phyloP scores from a whole-genome alignment of 1,139 yeast species.

The Diutina ranongensis region DNA sequence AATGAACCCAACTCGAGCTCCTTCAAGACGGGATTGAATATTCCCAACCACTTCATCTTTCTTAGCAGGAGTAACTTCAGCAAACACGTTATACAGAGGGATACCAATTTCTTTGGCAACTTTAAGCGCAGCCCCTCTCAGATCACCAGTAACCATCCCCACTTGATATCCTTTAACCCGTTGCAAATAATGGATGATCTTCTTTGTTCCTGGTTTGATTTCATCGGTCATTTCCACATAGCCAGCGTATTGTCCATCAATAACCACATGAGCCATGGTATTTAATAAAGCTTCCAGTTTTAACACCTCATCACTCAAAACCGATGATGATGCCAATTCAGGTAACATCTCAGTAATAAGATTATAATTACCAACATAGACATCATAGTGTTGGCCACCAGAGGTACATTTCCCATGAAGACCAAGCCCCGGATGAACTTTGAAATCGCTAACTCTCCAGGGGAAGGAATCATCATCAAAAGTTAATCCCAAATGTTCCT shows the following conservation, averaged over 20 bases:
- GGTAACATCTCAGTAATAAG: constrained; percentile 21
- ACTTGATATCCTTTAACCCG: constrained; percentile 42
- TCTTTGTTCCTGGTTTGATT: constrained; percentile 54
- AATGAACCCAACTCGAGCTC: constrained; percentile 60
- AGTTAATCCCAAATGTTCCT: constrained; percentile 15
- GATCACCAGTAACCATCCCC: constrained; percentile 93
- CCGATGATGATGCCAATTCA: not conserved
- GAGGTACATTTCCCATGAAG: constrained; percentile 25
- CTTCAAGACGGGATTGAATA: constrained; percentile 32
- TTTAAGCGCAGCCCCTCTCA: constrained; percentile 45
- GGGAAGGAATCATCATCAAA: constrained; percentile 25
- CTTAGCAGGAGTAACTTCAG: constrained; percentile 68
- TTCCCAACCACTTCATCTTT: constrained; percentile 58
- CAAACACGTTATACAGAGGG: constrained; percentile 49
- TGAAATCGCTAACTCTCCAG: constrained; percentile 27
- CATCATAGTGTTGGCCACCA: constrained; percentile 14
- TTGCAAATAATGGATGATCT: constrained; percentile 46
- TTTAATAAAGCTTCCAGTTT: constrained; percentile 14
- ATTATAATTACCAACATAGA: constrained; percentile 48
- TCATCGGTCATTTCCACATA: constrained; percentile 56
- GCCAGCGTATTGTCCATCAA: constrained; percentile 54
- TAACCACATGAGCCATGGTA: constrained; percentile 30
- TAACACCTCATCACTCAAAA: constrained; percentile 7
- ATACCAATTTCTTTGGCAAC: constrained; percentile 66
- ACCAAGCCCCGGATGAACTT: constrained; percentile 62